Evolutionary conservation across 176 grass and related monocot genomes (phyloP).

Genomic region (Rhynchospora pubera): DNA sequence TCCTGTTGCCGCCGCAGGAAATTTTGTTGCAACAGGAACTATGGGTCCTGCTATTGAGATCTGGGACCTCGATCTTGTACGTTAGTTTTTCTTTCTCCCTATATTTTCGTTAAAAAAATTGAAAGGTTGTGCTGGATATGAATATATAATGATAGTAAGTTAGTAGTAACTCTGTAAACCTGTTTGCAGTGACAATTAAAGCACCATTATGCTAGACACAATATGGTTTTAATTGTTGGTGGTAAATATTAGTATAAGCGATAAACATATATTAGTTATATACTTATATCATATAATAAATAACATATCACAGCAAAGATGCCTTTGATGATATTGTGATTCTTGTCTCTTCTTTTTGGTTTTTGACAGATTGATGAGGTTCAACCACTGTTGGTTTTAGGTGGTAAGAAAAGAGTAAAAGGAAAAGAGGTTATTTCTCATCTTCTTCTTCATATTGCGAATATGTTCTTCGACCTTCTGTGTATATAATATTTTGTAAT

Average conservation of each 20-base stretch:
- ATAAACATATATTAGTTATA: background rate
- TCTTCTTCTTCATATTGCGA: background rate
- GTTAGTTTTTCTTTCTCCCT: background rate
- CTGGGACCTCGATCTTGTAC: slow-evolving; percentile 90
- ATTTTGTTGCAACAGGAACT: slow-evolving; percentile 75
- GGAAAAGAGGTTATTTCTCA: slow-evolving; percentile 58
- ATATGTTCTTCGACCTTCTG: background rate
- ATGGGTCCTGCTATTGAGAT: slow-evolving; percentile 94
- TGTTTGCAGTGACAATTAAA: background rate
- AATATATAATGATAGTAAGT: background rate
- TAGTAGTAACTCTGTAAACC: background rate
- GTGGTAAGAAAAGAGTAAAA: slow-evolving; percentile 60
- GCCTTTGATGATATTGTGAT: slow-evolving; percentile 5
- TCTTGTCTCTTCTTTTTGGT: slow-evolving; percentile 11
- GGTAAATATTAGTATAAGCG: background rate
- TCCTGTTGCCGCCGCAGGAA: slow-evolving; percentile 55
- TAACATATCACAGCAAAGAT: background rate
- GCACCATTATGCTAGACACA: background rate
- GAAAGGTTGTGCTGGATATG: background rate
- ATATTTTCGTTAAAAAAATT: background rate
- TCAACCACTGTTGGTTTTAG: slow-evolving; percentile 58
- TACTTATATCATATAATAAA: background rate
- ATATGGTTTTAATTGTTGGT: background rate
- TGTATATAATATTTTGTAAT: background rate
- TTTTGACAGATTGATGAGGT: slow-evolving; percentile 69